These are phyloP conservation scores for Ophiocordyceps unilateralis DNA, from an alignment of 2,329 filamentous ascomycete genomes.

Conservation along the genomic window DNA sequence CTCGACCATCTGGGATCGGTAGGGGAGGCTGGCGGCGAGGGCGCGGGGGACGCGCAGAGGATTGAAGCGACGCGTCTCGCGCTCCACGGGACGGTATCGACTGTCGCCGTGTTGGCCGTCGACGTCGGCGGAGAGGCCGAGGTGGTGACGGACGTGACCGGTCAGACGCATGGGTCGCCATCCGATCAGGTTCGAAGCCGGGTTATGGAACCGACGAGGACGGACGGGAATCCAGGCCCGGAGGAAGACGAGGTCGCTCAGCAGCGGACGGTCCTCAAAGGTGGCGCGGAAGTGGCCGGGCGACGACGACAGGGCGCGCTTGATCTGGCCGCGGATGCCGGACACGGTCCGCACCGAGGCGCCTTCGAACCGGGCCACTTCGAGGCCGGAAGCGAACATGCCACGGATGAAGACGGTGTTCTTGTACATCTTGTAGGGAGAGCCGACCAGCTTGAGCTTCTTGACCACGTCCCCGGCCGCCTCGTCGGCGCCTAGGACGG, in stretches of 20 bases:
- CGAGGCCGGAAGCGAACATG: constrained; percentile 87
- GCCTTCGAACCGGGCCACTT: constrained; percentile 97
- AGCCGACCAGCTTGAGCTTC: constrained; percentile 91
- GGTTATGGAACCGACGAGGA: constrained; percentile 92
- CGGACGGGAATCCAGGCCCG: constrained; percentile 94
- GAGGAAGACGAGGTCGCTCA: constrained; percentile 91
- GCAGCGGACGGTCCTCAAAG: constrained; percentile 95
- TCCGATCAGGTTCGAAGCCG: constrained; percentile 79
- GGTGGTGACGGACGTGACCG: constrained; percentile 68
- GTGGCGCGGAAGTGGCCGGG: constrained; percentile 94
- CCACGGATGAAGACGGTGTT: constrained; percentile 98
- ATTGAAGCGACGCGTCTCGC: constrained; percentile 60
- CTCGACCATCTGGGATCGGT: constrained; percentile 74
- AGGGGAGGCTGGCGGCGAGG: constrained; percentile 71
- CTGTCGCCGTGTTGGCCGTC: constrained; percentile 74
- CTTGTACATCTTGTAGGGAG: constrained; percentile 95
- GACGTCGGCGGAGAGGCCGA: constrained; percentile 61
- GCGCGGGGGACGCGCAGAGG: constrained; percentile 59
- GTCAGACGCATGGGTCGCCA: constrained; percentile 93
- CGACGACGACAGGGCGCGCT: constrained; percentile 79
- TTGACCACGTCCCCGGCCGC: constrained; percentile 86
- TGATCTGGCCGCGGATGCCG: constrained; percentile 91
- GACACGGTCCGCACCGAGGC: constrained; percentile 92
- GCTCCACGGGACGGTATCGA: constrained; percentile 57
- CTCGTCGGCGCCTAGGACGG: constrained; percentile 86